Percentiles rank a stretch among this genome's conserved stretches.
phyloP scores from a whole-genome alignment of 225 moss, liverwort and hornwort species.

The Antitrichia curtipendula region DNA sequence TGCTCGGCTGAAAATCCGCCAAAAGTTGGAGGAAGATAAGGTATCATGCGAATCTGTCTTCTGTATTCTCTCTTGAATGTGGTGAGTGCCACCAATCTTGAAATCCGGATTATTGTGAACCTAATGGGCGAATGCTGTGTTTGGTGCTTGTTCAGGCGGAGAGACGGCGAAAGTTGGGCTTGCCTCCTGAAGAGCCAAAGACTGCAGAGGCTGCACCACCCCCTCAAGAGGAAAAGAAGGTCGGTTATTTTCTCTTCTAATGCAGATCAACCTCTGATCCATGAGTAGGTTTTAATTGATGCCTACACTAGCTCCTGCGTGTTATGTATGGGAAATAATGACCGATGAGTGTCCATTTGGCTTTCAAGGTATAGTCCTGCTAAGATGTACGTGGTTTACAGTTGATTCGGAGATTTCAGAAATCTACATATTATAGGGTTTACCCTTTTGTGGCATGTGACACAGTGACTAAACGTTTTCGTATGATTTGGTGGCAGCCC shows the following conservation, averaged over 20 bases:
- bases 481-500: conserved; percentile 34
- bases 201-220: conserved; percentile 52
- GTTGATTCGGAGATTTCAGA: background rate
- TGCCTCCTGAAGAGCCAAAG: conserved; percentile 83
- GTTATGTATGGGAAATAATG: background rate
- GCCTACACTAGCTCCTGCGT: background rate
- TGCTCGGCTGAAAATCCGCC: conserved; percentile 78
- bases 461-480: background rate
- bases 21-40: conserved; percentile 94
- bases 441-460: background rate
- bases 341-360: background rate
- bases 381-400: background rate
- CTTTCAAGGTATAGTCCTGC: background rate
- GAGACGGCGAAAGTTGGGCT: conserved; percentile 83
- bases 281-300: background rate
- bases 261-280: background rate
- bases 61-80: background rate
- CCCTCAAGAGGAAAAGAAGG: conserved; percentile 88
- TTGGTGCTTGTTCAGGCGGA: conserved; percentile 52
- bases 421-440: background rate
- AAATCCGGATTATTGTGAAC: background rate
- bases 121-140: background rate
- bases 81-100: background rate
- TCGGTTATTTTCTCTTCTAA: background rate
- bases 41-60: conserved; percentile 1